These are phyloP conservation scores for Aspergillus biplanus DNA, from an alignment of 495 filamentous ascomycete species.

Conservation along the genomic window DNA sequence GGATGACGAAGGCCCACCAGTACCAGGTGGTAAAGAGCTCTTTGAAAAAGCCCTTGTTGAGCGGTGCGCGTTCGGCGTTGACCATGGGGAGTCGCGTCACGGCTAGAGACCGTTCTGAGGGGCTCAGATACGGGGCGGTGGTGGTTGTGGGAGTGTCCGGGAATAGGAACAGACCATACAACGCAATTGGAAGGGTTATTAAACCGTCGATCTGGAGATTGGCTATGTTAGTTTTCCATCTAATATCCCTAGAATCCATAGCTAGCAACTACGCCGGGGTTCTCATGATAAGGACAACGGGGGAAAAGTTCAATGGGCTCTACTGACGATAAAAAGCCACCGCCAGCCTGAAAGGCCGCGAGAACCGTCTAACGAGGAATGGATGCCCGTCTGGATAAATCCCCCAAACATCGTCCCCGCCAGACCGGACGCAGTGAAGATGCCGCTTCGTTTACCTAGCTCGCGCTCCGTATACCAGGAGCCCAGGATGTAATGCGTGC, in stretches of 20 bases:
- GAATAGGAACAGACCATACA: conserved; percentile 62
- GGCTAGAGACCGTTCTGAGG: conserved; percentile 49
- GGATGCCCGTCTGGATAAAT: conserved; percentile 64
- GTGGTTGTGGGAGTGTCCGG: conserved; percentile 63
- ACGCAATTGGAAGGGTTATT: conserved; percentile 60
- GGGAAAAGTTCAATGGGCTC: not conserved
- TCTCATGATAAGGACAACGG: too few species aligned
- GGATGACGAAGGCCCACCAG: conserved; percentile 54
- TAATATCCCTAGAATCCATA: too few species aligned
- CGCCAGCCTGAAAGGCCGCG: conserved; percentile 63
- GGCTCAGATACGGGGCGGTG: conserved; percentile 53
- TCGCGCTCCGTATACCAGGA: conserved; percentile 69
- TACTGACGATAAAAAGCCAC: conserved; percentile 63
- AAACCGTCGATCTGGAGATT: conserved; percentile 41
- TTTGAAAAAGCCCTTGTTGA: conserved; percentile 43
- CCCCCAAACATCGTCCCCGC: conserved; percentile 50
- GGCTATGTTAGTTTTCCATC: not conserved
- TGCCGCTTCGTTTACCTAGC: conserved; percentile 61
- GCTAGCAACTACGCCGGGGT: too few species aligned
- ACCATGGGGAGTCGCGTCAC: conserved; percentile 40
- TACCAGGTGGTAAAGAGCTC: conserved; percentile 46
- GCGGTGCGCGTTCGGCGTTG: conserved; percentile 33
- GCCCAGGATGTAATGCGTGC: conserved; percentile 68
- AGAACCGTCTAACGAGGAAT: conserved; percentile 54
- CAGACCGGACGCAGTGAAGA: conserved; percentile 43